Evolutionary conservation across 2,329 filamentous ascomycete species (phyloP).

Genomic region (Verticillium longisporum): DNA sequence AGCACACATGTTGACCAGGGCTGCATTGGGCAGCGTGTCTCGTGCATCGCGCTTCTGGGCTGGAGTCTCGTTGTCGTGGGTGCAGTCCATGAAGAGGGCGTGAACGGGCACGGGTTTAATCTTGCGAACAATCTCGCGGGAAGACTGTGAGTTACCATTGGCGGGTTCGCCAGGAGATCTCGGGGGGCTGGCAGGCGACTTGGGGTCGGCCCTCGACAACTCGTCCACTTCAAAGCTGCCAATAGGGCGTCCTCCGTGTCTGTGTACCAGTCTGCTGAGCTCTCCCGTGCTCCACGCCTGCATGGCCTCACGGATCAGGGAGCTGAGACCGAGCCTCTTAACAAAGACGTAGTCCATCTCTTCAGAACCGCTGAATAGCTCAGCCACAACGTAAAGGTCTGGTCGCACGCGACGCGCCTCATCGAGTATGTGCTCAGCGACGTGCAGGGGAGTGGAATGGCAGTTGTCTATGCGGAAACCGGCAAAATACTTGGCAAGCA

Average conservation of each 20-base stretch:
- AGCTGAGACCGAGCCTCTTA: constrained; percentile 83
- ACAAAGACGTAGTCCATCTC: constrained; percentile 96
- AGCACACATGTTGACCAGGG: constrained; percentile 91
- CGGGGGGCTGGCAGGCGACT: constrained; percentile 18
- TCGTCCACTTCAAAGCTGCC: constrained; percentile 97
- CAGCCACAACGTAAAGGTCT: constrained; percentile 85
- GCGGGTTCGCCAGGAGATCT: constrained; percentile 22
- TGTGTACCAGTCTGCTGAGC: constrained; percentile 85
- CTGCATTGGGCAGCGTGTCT: constrained; percentile 90
- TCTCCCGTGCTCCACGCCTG: constrained; percentile 95
- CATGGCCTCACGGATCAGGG: constrained; percentile 95
- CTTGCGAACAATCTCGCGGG: constrained; percentile 63
- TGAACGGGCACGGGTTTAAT: constrained; percentile 88
- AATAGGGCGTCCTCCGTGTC: constrained; percentile 87
- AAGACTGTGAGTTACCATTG: constrained; percentile 25
- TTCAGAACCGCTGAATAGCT: constrained; percentile 92
- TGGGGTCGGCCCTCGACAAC: constrained; percentile 55
- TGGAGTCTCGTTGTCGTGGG: constrained; percentile 94
- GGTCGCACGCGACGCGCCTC: constrained; percentile 84
- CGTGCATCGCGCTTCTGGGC: constrained; percentile 91
- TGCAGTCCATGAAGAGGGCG: constrained; percentile 98
- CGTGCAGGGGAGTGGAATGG: constrained; percentile 89
- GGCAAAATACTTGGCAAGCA: constrained; percentile 90
- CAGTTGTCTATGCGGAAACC: constrained; percentile 98
- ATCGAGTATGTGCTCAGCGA: constrained; percentile 91